phyloP scores from a whole-genome alignment of 179 eudicot species.

The Heliamphora pulchella region DNA sequence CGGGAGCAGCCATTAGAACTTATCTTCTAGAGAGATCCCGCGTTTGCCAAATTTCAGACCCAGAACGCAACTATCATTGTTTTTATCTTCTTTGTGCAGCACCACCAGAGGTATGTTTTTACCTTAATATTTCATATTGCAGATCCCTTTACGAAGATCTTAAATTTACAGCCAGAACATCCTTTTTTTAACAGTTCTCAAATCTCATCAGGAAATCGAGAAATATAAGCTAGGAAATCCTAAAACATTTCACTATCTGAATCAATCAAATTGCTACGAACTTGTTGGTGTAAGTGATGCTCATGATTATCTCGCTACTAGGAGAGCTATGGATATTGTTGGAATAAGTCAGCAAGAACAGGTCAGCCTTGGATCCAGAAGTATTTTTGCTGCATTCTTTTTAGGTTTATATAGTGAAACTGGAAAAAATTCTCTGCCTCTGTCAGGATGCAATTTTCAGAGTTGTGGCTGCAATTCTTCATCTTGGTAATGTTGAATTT shows the following conservation, averaged over 20 bases:
- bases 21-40: slow-evolving; percentile 98
- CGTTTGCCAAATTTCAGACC: slow-evolving; percentile 94
- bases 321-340: slow-evolving; percentile 96
- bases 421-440: neutral
- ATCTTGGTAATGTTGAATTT: slow-evolving; percentile 84
- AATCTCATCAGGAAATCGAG: slow-evolving; percentile 55
- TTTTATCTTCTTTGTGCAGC: slow-evolving; percentile 98
- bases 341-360: slow-evolving; percentile 81
- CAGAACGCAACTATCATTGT: slow-evolving; percentile 94
- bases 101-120: slow-evolving; percentile 61
- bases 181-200: slow-evolving; percentile 5
- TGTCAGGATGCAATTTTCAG: slow-evolving; percentile 90
- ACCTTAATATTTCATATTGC: slow-evolving; percentile 8
- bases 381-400: neutral
- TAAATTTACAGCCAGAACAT: neutral
- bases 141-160: slow-evolving; percentile 3
- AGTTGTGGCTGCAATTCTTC: slow-evolving; percentile 89
- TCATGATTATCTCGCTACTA: slow-evolving; percentile 80
- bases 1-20: slow-evolving; percentile 97
- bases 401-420: neutral
- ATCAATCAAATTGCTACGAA: slow-evolving; percentile 80
- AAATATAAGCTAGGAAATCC: slow-evolving; percentile 81
- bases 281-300: slow-evolving; percentile 80
- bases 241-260: slow-evolving; percentile 71
- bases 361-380: slow-evolving; percentile 31